These are phyloP conservation scores for Ophiostoma perfectum DNA, from an alignment of 2,329 filamentous ascomycete genomes.

Conservation along the genomic window DNA sequence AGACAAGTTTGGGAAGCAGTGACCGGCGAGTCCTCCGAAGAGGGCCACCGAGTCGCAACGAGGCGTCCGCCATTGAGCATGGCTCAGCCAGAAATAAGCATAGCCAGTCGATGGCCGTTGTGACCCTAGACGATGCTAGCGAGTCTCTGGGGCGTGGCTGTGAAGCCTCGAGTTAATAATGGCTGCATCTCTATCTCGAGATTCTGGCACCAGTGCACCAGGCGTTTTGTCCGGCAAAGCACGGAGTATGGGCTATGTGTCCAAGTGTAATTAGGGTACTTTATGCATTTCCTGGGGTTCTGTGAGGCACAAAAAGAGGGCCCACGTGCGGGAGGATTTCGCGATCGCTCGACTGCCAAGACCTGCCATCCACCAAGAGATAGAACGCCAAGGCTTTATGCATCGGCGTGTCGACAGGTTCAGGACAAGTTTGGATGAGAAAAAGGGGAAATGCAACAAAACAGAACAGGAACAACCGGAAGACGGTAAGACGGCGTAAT, in stretches of 20 bases:
- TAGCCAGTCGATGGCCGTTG: neutral
- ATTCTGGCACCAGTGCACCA: neutral
- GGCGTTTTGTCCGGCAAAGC: neutral
- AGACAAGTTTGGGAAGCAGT: neutral
- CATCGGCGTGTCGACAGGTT: neutral
- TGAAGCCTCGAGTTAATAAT: no score
- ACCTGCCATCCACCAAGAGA: neutral
- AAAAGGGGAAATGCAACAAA: constrained; percentile 2
- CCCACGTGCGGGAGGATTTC: constrained; percentile 8
- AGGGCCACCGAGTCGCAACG: neutral
- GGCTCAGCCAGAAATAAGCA: neutral
- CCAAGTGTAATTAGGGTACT: neutral
- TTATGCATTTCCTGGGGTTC: constrained; percentile 1
- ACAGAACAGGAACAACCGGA: neutral
- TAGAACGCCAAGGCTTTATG: neutral
- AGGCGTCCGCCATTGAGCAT: neutral
- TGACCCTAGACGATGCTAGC: neutral
- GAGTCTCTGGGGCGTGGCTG: neutral
- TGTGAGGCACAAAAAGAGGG: neutral
- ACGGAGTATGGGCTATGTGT: neutral
- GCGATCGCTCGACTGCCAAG: constrained; percentile 8
- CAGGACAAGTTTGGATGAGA: constrained; percentile 3
- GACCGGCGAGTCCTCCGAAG: constrained; percentile 2
- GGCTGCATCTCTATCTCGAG: no score
- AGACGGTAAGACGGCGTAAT: neutral